Base-by-base conservation (phyloP, 805 yeast species). In the Barnettozyma sp. region DNA sequence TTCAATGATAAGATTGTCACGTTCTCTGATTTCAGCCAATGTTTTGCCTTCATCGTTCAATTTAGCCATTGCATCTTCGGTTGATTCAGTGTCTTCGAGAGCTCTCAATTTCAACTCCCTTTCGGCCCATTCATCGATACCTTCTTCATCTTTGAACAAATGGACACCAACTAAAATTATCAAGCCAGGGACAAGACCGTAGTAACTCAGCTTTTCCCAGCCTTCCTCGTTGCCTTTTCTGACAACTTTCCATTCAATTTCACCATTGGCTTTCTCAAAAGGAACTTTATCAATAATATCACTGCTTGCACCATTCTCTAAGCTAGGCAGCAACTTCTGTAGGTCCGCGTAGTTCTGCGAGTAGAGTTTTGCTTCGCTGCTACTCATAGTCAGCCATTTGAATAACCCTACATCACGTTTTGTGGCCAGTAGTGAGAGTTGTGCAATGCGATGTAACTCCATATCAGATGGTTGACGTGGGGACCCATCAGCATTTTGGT, bases 241-340 rank as follows among this genome's bases (percentile, higher is more conserved):
- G 30, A 85, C 76, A 38, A 83, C 63, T 49, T 76, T 71, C 94
- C 92, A 84, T 51, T 77, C 76, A 50, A 83, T 71, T 50, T 77
- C 81, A 24, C 94, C 94, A 13, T 84, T 78, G 26, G 76, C 65
- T 59, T 82, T 92, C 60, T 78, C 82, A 56, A 74, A 82, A 29
- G 95, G 94, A 40, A 84, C 74, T 62, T 84, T 84, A 58, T 84
- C 95, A 45, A 85, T 70, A 49, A 84, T 79, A 33, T 81, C 78
- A 25, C 79, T 73, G 17, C 69, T 60, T 15, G 73, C 69, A 34
- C 63, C 62, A 43, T 62, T 54, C 59, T 59, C 45, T 55, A 68
- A 56, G 58, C 66, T 47, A 22, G 60, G 60, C 46, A 74, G 71
- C 46, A 78, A 73, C 53, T 69, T 70, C 44, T 61, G 60, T 50